Evolutionary conservation across 2,329 filamentous ascomycete genomes (phyloP).

Genomic region (Colletotrichum graminicola): DNA sequence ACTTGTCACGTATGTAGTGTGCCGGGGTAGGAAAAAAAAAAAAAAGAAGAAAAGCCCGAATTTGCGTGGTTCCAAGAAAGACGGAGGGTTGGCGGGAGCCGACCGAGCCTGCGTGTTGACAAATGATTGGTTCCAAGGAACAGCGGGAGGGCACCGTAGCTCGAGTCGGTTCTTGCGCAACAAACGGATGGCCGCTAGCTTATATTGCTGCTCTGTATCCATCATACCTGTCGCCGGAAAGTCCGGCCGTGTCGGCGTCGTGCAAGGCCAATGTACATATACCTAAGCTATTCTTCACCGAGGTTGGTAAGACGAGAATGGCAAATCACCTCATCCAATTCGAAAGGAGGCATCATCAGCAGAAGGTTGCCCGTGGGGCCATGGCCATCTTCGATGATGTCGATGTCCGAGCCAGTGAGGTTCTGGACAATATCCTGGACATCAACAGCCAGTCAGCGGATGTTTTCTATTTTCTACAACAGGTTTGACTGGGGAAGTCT

Average conservation of each 20-base stretch:
- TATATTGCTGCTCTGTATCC: conserved; percentile 1
- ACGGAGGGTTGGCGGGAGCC: conserved; percentile 21
- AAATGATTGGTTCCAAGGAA: conserved; percentile 3
- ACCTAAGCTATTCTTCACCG: no score
- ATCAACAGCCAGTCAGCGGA: conserved; percentile 7
- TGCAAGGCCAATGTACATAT: conserved; percentile 3
- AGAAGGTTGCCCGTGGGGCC: neutral
- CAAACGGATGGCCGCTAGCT: neutral
- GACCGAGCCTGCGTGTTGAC: conserved; percentile 3
- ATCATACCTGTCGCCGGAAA: conserved; percentile 17
- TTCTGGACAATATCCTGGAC: conserved; percentile 5
- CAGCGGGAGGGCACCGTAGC: conserved; percentile 5
- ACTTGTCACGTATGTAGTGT: neutral
- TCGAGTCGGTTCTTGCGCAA: conserved; percentile 3
- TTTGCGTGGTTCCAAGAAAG: conserved; percentile 14
- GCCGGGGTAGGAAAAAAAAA: no score
- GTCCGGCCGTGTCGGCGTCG: conserved; percentile 18
- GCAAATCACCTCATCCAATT: neutral
- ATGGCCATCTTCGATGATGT: neutral
- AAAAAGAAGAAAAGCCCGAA: conserved; percentile 16
- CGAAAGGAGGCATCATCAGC: neutral
- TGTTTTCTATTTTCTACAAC: conserved; percentile 30
- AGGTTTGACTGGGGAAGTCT: conserved; percentile 16
- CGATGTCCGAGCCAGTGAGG: neutral
- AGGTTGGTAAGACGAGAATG: neutral